phyloP scores from a whole-genome alignment of 2,329 filamentous ascomycete genomes.

The Thelonectria olida region DNA sequence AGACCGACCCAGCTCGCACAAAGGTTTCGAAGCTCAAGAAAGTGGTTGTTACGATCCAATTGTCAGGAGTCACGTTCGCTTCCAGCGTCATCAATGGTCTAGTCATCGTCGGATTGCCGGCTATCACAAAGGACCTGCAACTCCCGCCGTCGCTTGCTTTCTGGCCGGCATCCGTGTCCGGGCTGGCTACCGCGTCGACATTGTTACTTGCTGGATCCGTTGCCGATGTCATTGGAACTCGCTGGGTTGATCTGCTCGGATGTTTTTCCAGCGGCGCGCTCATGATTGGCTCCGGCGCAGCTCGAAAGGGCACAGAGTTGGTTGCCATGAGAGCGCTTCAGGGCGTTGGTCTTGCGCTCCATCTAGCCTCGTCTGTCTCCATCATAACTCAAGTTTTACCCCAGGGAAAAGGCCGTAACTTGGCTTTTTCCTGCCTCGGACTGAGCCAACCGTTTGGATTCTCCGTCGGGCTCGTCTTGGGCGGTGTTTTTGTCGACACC shows the following conservation, averaged over 20 bases:
- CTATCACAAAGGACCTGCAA: constrained; percentile 49
- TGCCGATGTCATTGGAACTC: constrained; percentile 48
- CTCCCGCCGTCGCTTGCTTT: constrained; percentile 47
- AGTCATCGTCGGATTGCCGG: constrained; percentile 51
- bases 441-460: constrained; percentile 59
- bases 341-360: constrained; percentile 49
- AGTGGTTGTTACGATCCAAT: constrained; percentile 31
- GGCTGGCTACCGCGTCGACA: constrained; percentile 47
- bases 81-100: constrained; percentile 40
- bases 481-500: constrained; percentile 57
- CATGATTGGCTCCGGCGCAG: constrained; percentile 45
- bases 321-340: constrained; percentile 51
- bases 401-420: constrained; percentile 47
- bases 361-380: constrained; percentile 47
- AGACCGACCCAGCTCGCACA: not conserved
- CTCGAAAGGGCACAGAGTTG: constrained; percentile 44
- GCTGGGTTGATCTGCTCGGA: constrained; percentile 46
- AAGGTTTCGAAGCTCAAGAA: constrained; percentile 30
- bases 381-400: constrained; percentile 46
- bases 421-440: constrained; percentile 55
- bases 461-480: constrained; percentile 59
- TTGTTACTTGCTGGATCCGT: constrained; percentile 51
- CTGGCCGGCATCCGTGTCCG: constrained; percentile 51
- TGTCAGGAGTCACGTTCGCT: constrained; percentile 38
- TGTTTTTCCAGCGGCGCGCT: constrained; percentile 42